Evolutionary conservation across 495 filamentous ascomycete species (phyloP), one percentile per base, ranked within the genome.

Genomic region (Aspergillus biplanus): DNA sequence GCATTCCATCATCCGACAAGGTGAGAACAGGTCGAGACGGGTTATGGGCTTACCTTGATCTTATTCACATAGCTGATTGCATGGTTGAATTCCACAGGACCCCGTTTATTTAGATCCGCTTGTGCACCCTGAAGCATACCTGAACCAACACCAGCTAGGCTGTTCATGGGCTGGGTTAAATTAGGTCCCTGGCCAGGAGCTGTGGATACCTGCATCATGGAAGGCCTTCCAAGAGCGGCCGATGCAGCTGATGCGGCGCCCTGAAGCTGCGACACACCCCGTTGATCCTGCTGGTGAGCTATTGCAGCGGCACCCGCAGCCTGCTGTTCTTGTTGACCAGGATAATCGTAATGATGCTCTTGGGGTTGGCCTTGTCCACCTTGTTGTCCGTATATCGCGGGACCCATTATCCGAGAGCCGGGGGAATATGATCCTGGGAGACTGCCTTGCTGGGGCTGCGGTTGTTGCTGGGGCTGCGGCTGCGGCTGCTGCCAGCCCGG

Each of bases 11-110:
- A 27, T 27, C 21, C 1, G 21, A 27, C 21, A 27, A 27, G 21
- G 21, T 27, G 21, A 27, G 21, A 27, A 27, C 21, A 27, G 21
- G 21, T 27, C 1, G 21, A 27, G 21, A 27, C 21, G 21, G 21
- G 21, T 27, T 27, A 27, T 27, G 21, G 21, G 21, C 80, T 70
- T 74, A 96, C 93, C 88, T 99, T 99, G 58, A 99, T 99, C 78
- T 99, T 99, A 73, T 99, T 99, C 50, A 99, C 96, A 71, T 99
- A 99, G 72, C 93, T 97, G 63, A 99, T 99, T 0, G 96, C 96
- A 79, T 99, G 96, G 75, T 99, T 99, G 78, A 99, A 99, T 71
- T 99, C 96, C 3, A 99, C 96, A 12, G 96, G 96, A 11, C 93
- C 92, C 62, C 92, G 85, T 77, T 95, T 95, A 75, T 93, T 92